phyloP scores from a whole-genome alignment of 768 basidiomycete species.

The Astraeus odoratus region DNA sequence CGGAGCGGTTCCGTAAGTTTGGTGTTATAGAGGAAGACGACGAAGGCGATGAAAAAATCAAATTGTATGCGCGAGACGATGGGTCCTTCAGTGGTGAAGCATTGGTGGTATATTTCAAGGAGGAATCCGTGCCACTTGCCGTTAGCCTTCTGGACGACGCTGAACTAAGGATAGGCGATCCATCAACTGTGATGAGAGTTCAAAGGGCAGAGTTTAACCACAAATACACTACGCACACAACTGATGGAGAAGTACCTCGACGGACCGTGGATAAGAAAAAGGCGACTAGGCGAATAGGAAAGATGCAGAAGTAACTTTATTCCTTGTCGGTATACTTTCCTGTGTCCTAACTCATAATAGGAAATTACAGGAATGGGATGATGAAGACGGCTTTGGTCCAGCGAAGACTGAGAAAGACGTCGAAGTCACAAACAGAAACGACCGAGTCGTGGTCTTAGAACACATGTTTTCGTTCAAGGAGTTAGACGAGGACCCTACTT shows the following conservation, averaged over 20 bases:
- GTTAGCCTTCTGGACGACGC: slow-evolving; percentile 85
- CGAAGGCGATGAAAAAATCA: slow-evolving; percentile 87
- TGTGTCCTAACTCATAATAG: slow-evolving; percentile 32
- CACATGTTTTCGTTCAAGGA: slow-evolving; percentile 91
- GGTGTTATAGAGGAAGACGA: slow-evolving; percentile 93
- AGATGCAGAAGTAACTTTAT: slow-evolving; percentile 70
- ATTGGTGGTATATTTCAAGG: slow-evolving; percentile 94
- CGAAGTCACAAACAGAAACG: slow-evolving; percentile 43
- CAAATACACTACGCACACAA: slow-evolving; percentile 43
- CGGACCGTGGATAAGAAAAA: slow-evolving; percentile 75
- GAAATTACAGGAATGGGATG: slow-evolving; percentile 91
- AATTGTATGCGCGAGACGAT: slow-evolving; percentile 86
- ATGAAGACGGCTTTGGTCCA: slow-evolving; percentile 88
- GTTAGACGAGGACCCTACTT: slow-evolving; percentile 75
- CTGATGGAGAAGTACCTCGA: slow-evolving; percentile 37
- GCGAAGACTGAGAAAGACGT: slow-evolving; percentile 48
- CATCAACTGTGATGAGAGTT: slow-evolving; percentile 66
- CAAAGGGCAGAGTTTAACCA: slow-evolving; percentile 73
- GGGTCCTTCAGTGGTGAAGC: slow-evolving; percentile 92
- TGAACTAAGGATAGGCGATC: slow-evolving; percentile 78
- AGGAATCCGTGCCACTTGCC: slow-evolving; percentile 87
- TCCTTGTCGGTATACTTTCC: background rate
- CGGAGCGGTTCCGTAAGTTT: slow-evolving; percentile 84
- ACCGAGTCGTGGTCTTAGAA: slow-evolving; percentile 86
- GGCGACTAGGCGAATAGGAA: slow-evolving; percentile 65